Evolutionary conservation across 176 grass and related monocot species (phyloP).

Genomic region (Oryza punctata): DNA sequence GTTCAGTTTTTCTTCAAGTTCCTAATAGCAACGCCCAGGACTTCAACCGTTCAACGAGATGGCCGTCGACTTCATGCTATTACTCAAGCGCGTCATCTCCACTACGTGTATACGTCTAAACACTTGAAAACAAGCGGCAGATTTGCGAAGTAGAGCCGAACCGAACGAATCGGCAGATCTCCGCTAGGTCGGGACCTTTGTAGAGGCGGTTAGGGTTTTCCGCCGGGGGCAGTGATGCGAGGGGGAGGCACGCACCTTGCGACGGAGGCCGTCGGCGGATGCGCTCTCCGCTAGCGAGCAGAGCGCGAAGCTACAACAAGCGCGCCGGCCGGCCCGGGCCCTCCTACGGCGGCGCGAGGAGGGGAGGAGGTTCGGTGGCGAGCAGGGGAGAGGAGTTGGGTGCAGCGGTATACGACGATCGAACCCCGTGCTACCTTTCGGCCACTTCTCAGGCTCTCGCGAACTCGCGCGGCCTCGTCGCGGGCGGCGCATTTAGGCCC

Average conservation of each 20-base stretch:
- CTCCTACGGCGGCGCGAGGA: background rate
- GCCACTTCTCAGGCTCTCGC: too few species aligned
- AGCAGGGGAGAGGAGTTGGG: too few species aligned
- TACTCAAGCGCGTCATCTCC: background rate
- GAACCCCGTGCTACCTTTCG: too few species aligned
- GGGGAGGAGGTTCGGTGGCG: background rate
- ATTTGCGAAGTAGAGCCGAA: background rate
- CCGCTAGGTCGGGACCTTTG: background rate
- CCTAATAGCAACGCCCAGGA: too few species aligned
- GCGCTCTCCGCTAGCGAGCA: background rate
- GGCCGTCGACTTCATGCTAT: background rate
- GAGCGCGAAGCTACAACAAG: background rate
- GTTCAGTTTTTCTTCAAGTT: background rate
- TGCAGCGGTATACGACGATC: too few species aligned
- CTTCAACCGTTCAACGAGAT: background rate
- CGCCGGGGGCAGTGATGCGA: background rate
- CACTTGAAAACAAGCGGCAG: background rate
- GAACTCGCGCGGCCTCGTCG: too few species aligned
- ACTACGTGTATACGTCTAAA: too few species aligned
- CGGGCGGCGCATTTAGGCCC: too few species aligned
- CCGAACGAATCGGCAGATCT: too few species aligned
- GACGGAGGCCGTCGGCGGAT: constrained; percentile 1
- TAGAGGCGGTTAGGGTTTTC: constrained; percentile 12
- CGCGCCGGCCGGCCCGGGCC: too few species aligned
- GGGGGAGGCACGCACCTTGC: constrained; percentile 1